Conservation (phyloP, 805 yeast genomes). For the Torulaspora maleeae region DNA sequence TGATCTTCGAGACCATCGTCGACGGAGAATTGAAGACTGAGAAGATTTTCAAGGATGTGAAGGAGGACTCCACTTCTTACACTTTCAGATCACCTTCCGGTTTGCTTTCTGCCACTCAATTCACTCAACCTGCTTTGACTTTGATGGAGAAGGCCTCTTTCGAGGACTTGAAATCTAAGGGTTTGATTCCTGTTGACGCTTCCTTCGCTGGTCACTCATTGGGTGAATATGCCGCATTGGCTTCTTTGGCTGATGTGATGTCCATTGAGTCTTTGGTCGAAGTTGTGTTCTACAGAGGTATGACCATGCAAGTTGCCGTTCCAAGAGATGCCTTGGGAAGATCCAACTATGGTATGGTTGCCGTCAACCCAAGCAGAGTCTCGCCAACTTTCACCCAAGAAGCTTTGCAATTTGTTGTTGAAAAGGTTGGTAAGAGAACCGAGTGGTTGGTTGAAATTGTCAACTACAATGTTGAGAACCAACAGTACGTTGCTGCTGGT, state of each 20-base stretch:
- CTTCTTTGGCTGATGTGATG: constrained; percentile 97
- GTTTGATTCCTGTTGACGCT: constrained; percentile 87
- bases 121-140: constrained; percentile 98
- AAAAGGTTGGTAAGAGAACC: constrained; percentile 76
- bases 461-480: constrained; percentile 95
- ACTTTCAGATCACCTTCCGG: constrained; percentile 93
- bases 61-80: constrained; percentile 71
- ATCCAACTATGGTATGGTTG: constrained; percentile 99
- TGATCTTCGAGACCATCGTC: constrained; percentile 95
- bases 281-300: constrained; percentile 98
- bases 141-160: constrained; percentile 98
- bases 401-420: constrained; percentile 91
- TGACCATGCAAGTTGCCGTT: constrained; percentile 99
- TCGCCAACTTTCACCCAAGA: constrained; percentile 85
- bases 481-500: constrained; percentile 98
- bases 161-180: constrained; percentile 95
- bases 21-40: constrained; percentile 83
- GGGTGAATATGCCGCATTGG: constrained; percentile 97
- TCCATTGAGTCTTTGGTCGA: constrained; percentile 96
- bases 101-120: constrained; percentile 94
- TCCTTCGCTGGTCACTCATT: constrained; percentile 99
- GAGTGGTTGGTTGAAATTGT: constrained; percentile 96
- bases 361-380: constrained; percentile 94
- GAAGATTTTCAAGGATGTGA: constrained; percentile 91
- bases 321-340: constrained; percentile 94